Evolutionary conservation across 2,329 filamentous ascomycete species (phyloP), one percentile per base, ranked within the genome.

Genomic region (Lachnellula willkommii): DNA sequence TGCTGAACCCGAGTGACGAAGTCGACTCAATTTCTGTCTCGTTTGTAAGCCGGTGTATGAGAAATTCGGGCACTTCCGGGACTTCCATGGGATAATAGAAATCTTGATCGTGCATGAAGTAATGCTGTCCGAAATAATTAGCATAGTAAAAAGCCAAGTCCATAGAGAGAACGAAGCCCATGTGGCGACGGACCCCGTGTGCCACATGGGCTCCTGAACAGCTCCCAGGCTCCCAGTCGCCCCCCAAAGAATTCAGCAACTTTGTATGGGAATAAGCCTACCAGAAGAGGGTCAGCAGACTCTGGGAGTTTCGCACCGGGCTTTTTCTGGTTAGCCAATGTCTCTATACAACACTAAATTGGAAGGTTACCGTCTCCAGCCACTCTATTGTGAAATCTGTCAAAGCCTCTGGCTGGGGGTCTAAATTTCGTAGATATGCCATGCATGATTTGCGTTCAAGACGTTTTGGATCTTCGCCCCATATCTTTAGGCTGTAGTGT

Each of bases 361-460:
- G 12, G 5, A n/a, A 45, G 17, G 17, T 35, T 53, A 53, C 55
- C 35, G n/a, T 42, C 35, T 32, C 28, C 32, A 57, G 22, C 55
- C 55, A 57, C 9, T 50, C 32, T 24, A 14, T 46, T 3, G 50
- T 57, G 11, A 57, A 47, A 11, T 40, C 50, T 8, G 15, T 45
- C 45, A 48, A n/a, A 26, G 37, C 37, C 37, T 11, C 37, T 5
- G 15, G 40, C 15, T 26, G 15, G 2, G 49, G 52, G 17, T 52
- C 43, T 12, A 55, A 15, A 24, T 22, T 51, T 12, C 32, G 20
- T 11, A 55, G 50, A 39, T 53, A 55, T 9, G 50, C 14, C 22
- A 17, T 22, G 20, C 52, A 55, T 11, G n/a, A 32, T 45, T 32
- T 46, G 20, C 20, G 20, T 15, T 43, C 49, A n/a, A 52, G 52